Evolutionary conservation across 1,284 basidiomycete species (phyloP).

Genomic region (Volvariella surrecta): DNA sequence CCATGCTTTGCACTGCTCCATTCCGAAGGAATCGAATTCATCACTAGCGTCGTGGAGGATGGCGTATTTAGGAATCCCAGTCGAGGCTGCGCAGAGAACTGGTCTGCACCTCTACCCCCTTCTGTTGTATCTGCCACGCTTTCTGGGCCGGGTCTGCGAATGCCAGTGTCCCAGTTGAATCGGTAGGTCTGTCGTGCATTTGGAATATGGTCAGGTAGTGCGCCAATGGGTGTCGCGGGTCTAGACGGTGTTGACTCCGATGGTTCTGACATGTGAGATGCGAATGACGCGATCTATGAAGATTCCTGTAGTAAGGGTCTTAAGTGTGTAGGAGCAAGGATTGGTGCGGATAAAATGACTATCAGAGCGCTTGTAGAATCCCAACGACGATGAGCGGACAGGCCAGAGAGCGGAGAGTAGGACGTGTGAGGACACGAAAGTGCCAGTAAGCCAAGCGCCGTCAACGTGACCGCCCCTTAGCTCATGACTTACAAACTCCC

Average conservation of each 20-base stretch:
- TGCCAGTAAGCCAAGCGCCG: neutral
- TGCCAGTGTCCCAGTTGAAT: conserved; percentile 58
- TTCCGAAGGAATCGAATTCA: conserved; percentile 42
- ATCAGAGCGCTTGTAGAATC: too few species aligned
- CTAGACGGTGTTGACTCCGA: conserved; percentile 32
- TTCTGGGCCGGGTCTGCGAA: conserved; percentile 45
- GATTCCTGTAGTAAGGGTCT: too few species aligned
- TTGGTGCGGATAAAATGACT: too few species aligned
- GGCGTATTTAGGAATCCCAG: conserved; percentile 36
- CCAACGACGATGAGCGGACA: too few species aligned
- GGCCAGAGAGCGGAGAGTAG: too few species aligned
- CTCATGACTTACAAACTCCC: conserved; percentile 19
- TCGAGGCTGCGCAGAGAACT: conserved; percentile 34
- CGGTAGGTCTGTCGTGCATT: conserved; percentile 44
- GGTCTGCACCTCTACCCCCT: conserved; percentile 39
- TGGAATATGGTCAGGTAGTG: conserved; percentile 29
- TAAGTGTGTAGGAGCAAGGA: too few species aligned
- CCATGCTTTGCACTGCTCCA: conserved; percentile 76
- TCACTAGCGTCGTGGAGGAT: conserved; percentile 29
- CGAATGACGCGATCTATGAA: too few species aligned
- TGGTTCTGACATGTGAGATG: conserved; percentile 28
- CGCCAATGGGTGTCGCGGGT: conserved; percentile 36
- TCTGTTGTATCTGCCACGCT: conserved; percentile 63
- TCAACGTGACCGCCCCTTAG: neutral
- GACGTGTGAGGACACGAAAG: too few species aligned